Evolutionary conservation across 345 rosid species (phyloP).

Genomic region (Mangifera indica): DNA sequence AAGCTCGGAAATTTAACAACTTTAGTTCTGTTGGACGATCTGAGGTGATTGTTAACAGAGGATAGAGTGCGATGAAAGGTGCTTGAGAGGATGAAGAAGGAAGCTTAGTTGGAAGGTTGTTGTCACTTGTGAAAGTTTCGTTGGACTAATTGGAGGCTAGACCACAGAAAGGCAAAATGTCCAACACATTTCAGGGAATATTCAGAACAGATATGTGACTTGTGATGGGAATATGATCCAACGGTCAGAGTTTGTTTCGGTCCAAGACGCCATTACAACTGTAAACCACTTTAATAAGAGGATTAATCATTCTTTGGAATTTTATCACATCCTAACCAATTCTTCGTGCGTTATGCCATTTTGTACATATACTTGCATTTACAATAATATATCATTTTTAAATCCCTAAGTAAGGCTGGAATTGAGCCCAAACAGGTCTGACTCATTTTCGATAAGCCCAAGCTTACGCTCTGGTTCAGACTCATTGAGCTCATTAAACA

Average conservation of each 20-base stretch:
- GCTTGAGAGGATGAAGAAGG: background rate
- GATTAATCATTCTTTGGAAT: no score
- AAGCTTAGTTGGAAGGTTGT: background rate
- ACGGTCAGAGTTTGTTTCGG: background rate
- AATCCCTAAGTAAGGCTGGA: no score
- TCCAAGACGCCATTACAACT: background rate
- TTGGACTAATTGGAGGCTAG: constrained; percentile 1
- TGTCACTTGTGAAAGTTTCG: background rate
- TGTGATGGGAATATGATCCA: background rate
- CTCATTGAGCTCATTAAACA: no score
- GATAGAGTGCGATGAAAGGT: background rate
- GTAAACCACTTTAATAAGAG: no score
- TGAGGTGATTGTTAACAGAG: background rate
- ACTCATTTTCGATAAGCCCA: no score
- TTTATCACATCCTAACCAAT: no score
- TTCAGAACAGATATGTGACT: background rate
- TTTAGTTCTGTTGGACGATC: background rate
- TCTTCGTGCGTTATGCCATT: no score
- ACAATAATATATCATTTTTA: no score
- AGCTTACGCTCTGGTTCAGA: no score
- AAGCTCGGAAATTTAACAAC: background rate
- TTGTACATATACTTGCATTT: no score
- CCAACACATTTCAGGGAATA: background rate
- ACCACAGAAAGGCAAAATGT: background rate
- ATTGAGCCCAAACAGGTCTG: no score